Percentiles rank a stretch among this genome's conserved stretches.
These are phyloP conservation scores for Parastagonospora avenae DNA, from an alignment of 2,329 filamentous ascomycete species.

Conservation along the genomic window DNA sequence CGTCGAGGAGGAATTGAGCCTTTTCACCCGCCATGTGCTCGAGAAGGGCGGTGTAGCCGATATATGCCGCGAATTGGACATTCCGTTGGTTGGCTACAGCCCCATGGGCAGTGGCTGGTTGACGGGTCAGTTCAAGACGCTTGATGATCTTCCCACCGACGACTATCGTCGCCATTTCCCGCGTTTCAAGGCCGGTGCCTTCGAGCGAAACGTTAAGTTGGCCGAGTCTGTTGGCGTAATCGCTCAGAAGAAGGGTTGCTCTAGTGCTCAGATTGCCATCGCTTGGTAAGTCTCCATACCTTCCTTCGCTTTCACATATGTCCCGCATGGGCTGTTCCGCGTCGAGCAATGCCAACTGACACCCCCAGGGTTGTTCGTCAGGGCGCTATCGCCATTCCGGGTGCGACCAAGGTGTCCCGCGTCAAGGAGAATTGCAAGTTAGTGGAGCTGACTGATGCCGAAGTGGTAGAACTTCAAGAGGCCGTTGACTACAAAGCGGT, in stretches of 20 bases:
- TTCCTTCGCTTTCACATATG: too few species aligned
- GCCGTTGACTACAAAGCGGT: too few species aligned
- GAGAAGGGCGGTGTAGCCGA: conserved; percentile 60
- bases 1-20: conserved; percentile 63
- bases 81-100: conserved; percentile 68
- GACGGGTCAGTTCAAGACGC: conserved; percentile 44
- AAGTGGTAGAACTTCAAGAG: not conserved
- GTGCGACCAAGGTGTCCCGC: conserved; percentile 59
- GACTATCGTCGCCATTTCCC: conserved; percentile 55
- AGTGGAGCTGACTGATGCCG: not conserved
- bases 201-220: conserved; percentile 66
- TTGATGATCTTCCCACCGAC: conserved; percentile 60
- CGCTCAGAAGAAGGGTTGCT: conserved; percentile 62
- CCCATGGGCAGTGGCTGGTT: conserved; percentile 65
- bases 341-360: too few species aligned
- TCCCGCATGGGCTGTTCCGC: too few species aligned
- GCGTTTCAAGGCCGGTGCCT: conserved; percentile 65
- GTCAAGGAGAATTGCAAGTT: conserved; percentile 61
- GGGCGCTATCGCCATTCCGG: conserved; percentile 68
- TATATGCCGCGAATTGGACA: conserved; percentile 62
- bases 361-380: conserved; percentile 53
- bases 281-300: too few species aligned
- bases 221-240: conserved; percentile 64
- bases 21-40: conserved; percentile 59
- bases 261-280: conserved; percentile 66